These are phyloP conservation scores for Rosa persica DNA, from an alignment of 306 rosid genomes.

Conservation along the genomic window DNA sequence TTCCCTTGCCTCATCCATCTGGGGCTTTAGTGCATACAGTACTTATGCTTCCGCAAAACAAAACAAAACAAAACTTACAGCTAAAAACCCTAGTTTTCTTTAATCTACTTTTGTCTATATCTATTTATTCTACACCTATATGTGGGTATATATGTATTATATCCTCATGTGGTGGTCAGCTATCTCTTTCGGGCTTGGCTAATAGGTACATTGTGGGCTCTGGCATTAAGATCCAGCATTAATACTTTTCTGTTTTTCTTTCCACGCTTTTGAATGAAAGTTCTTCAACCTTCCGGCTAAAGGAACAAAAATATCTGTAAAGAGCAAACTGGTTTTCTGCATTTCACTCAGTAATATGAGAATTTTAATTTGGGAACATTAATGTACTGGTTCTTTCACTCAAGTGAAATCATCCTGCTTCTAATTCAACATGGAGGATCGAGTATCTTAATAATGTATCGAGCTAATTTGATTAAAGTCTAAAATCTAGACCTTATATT, in stretches of 20 bases:
- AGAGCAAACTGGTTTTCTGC: not conserved
- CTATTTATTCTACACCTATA: not conserved
- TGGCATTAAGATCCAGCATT: not conserved
- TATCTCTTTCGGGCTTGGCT: not conserved
- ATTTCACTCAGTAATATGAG: not conserved
- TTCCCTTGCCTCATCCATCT: conserved; percentile 4
- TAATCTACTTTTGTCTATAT: conserved; percentile 33
- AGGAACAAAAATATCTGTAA: not conserved
- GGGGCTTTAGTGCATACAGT: not conserved
- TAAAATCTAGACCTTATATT: too few species aligned
- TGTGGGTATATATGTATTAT: not conserved
- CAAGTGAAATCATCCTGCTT: not conserved
- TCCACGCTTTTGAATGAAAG: not conserved
- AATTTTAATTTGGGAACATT: not conserved
- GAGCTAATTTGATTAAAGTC: too few species aligned
- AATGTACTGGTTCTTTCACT: not conserved
- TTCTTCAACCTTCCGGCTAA: not conserved
- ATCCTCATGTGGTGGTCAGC: not conserved
- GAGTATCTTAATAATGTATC: not conserved
- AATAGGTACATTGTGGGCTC: not conserved
- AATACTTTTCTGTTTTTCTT: not conserved
- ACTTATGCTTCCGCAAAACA: conserved; percentile 14
- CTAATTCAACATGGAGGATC: not conserved
- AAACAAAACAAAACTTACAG: conserved; percentile 8
- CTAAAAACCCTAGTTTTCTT: conserved; percentile 45